Percentiles rank a stretch among this genome's conserved stretches.
These are phyloP conservation scores for Nakaseomyces nivariensis DNA, from an alignment of 1,139 yeast species.

Conservation along the genomic window DNA sequence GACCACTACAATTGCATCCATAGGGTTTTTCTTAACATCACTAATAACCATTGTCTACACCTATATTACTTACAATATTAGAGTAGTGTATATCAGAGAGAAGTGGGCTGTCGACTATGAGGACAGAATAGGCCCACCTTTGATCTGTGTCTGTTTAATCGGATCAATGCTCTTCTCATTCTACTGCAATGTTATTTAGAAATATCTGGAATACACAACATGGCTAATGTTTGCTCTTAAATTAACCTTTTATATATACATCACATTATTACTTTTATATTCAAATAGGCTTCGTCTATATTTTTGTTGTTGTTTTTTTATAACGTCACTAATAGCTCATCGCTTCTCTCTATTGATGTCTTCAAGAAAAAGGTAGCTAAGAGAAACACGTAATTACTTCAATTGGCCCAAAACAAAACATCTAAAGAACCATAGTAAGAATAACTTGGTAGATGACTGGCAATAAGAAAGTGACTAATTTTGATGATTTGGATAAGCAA, in stretches of 20 bases:
- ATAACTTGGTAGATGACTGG: neutral
- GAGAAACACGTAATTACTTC: neutral
- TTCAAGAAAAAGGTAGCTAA: too few species aligned
- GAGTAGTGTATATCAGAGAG: constrained; percentile 73
- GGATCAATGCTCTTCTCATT: constrained; percentile 67
- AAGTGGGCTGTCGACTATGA: constrained; percentile 79
- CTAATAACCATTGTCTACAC: constrained; percentile 64
- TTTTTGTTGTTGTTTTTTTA: neutral
- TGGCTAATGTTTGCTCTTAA: too few species aligned
- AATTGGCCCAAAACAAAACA: neutral
- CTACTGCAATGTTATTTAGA: constrained; percentile 28
- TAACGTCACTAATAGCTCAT: neutral
- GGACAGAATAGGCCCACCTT: constrained; percentile 79
- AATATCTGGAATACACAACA: too few species aligned
- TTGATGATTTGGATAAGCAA: constrained; percentile 50
- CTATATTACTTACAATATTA: constrained; percentile 65
- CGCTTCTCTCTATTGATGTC: too few species aligned
- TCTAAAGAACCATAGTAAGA: too few species aligned
- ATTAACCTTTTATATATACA: neutral
- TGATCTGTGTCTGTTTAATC: constrained; percentile 66
- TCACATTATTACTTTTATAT: neutral
- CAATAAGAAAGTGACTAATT: constrained; percentile 28
- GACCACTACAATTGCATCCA: constrained; percentile 66
- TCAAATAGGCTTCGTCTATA: neutral
- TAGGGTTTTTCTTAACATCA: constrained; percentile 83